Percentiles rank a stretch among this genome's conserved stretches.
Evolutionary conservation across 441 rosid genomes (phyloP).

Genomic region (Bruguiera hainesii): DNA sequence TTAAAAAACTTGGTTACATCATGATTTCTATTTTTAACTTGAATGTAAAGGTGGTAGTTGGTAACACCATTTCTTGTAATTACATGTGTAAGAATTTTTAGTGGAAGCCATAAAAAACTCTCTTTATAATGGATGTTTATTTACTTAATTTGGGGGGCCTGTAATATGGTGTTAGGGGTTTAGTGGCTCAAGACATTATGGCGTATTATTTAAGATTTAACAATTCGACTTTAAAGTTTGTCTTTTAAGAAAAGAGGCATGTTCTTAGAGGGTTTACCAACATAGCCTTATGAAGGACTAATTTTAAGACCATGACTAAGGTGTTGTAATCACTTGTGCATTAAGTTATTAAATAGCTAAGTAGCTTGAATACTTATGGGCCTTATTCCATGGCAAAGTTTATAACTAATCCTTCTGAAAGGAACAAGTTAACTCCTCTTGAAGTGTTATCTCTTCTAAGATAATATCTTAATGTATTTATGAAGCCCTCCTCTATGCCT

Average conservation of each 20-base stretch:
- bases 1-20: not conserved
- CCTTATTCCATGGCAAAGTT: not conserved
- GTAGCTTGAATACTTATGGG: too few species aligned
- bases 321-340: not conserved
- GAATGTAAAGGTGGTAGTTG: not conserved
- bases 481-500: not conserved
- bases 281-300: not conserved
- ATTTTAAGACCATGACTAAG: not conserved
- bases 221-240: not conserved
- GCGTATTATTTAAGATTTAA: not conserved
- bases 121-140: not conserved
- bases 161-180: not conserved
- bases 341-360: too few species aligned
- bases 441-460: not conserved
- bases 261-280: not conserved
- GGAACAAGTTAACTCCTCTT: not conserved
- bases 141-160: not conserved
- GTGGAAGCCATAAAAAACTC: not conserved
- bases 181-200: not conserved
- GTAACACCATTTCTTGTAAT: not conserved
- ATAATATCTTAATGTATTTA: not conserved
- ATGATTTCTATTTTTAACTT: not conserved
- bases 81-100: not conserved
- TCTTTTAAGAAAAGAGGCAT: not conserved
- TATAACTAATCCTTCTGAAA: not conserved